Base-by-base conservation (phyloP, 2,329 filamentous ascomycete species). In the Trichoderma endophyticum region DNA sequence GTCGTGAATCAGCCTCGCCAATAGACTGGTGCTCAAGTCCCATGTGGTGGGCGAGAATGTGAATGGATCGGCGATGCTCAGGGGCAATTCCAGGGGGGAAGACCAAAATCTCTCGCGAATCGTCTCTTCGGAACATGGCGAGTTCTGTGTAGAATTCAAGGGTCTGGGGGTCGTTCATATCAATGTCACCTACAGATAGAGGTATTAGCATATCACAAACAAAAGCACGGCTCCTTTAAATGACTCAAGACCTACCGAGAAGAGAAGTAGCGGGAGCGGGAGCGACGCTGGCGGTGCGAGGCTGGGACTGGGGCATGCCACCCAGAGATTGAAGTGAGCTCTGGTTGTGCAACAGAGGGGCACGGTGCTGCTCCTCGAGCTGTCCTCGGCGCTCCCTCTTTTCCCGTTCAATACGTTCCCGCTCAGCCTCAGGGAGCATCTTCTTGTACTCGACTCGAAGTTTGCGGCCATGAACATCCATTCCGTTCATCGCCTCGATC, bases 361-460 rank as follows among this genome's bases (percentile, higher is more conserved):
- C 79, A 34, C 95, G 91, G 82, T 99, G 96, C 82, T 99, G 96
- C 82, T 99, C 96, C 82, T 99, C 95, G 14, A 99, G 88, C 82
- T 99, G 96, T 63, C 96, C 96, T 67, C 96, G 91, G 77, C 96
- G 93, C 84, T 98, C 95, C 72, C 96, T 89, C 89, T 98, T 99
- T 83, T 98, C 96, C 6, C 96, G 89, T 82, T 99, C 96, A 76
- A 99, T 98, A 54, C 96, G 90, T 82, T 99, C 96, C 67, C 96
- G 90, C 82, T 98, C 96, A 36, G 95, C 93, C 75, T 97, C 89
- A 1, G 96, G 96, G 6, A 99, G 88, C 96, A 99, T 98, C 85
- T 98, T 98, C 87, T 99, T 99, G 85, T 98, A 99, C 82, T 99
- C 96, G 30, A 99, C 96, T 63, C 96, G 89, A 76, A 99, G 85